phyloP scores from a whole-genome alignment of 805 yeast species.

The Kodamaea kakaduensis region DNA sequence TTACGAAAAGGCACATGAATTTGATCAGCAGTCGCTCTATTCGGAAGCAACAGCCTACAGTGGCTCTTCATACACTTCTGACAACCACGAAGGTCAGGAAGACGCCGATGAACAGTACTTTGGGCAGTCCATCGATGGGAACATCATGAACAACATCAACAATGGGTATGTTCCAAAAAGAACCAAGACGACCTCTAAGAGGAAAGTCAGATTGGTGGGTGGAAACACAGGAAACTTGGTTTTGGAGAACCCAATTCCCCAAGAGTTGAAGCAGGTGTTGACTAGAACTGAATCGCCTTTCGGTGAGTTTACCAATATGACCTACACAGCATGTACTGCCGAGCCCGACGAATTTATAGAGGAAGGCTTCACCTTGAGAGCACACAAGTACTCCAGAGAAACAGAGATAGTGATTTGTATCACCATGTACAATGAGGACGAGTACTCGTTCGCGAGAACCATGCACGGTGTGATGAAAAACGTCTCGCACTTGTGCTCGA shows the following conservation, averaged over 20 bases:
- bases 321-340: conserved; percentile 94
- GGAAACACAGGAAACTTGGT: conserved; percentile 74
- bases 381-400: conserved; percentile 83
- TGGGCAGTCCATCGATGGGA: conserved; percentile 44
- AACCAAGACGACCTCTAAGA: conserved; percentile 63
- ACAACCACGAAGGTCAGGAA: conserved; percentile 16
- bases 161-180: conserved; percentile 51
- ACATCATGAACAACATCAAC: conserved; percentile 42
- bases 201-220: conserved; percentile 65
- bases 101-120: conserved; percentile 31
- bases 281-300: conserved; percentile 74
- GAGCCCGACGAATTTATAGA: conserved; percentile 81
- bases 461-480: conserved; percentile 93
- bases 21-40: conserved; percentile 33
- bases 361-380: conserved; percentile 81
- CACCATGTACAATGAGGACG: conserved; percentile 98
- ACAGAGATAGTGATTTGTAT: conserved; percentile 89
- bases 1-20: conserved; percentile 32
- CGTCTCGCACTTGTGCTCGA: conserved; percentile 78
- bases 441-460: conserved; percentile 83
- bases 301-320: conserved; percentile 93
- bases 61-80: conserved; percentile 26
- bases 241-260: conserved; percentile 91
- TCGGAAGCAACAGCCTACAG: conserved; percentile 34
- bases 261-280: conserved; percentile 75